Conservation (phyloP, 1,284 basidiomycete species). For the Caloboletus firmus region DNA sequence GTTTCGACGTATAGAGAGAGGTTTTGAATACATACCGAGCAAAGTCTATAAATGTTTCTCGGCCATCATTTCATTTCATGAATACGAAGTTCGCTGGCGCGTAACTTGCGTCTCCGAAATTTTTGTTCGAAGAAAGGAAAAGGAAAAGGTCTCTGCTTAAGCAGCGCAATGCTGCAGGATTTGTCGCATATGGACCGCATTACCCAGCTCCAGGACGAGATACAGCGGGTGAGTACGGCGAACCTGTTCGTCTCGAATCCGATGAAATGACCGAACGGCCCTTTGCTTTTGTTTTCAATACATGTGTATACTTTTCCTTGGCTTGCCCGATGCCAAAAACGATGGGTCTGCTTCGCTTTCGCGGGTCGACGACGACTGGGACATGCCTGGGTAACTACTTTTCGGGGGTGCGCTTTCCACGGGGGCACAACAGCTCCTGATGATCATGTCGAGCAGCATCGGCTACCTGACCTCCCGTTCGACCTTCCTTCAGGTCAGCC, state of each 20-base stretch:
- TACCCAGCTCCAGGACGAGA: conserved; percentile 85
- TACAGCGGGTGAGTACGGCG: conserved; percentile 60
- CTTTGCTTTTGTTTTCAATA: not conserved
- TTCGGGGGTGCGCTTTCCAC: not conserved
- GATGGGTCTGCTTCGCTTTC: not conserved
- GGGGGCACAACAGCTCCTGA: conserved; percentile 55
- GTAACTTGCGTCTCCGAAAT: conserved; percentile 13
- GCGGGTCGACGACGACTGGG: not conserved
- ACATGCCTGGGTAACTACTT: not conserved
- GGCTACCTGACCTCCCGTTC: conserved; percentile 71
- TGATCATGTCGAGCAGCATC: conserved; percentile 78
- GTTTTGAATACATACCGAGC: not conserved
- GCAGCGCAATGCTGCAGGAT: conserved; percentile 78
- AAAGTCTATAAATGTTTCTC: too few relatives aligned
- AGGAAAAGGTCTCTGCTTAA: not conserved
- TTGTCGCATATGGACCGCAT: conserved; percentile 86
- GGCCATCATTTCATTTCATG: conserved; percentile 8
- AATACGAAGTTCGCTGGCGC: conserved; percentile 3
- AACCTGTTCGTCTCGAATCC: not conserved
- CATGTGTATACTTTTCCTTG: not conserved
- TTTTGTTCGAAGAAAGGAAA: conserved; percentile 1
- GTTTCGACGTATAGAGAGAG: not conserved
- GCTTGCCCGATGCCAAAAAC: not conserved
- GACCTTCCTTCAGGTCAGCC: conserved; percentile 71
- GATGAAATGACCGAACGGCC: not conserved